Base-by-base conservation (phyloP, 805 yeast species). In the Grigorovia jiainica region DNA sequence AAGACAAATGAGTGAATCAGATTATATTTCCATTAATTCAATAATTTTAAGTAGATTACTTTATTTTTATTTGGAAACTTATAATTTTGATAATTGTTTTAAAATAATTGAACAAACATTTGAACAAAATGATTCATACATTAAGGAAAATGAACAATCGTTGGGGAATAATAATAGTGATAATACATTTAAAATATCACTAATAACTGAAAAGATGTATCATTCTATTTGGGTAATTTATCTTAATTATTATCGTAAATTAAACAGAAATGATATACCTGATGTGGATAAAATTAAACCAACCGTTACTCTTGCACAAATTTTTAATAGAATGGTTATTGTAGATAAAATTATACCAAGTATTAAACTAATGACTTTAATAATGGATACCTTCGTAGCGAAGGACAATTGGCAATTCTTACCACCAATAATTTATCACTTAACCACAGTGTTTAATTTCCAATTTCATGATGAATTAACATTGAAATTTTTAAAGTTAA, bases 41-140 rank as follows among this genome's bases (percentile, higher is more conserved):
- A 56, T 57, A 1, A 53, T 71, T 11, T 57, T 72, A 4, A 59
- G 66, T 6, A 68, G 66, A 43, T 48, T 72, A 9, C 40, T 73
- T 4, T 48, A 47, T 9, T 62, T 64, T 13, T 66, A 64, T 37
- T 41, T 50, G 7, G 54, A 53, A 13, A 48, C 49, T 11, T 54
- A 57, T 27, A 50, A 63, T 29, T 62, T 56, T 34, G 51, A 55
- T 4, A 53, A 54, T 15, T 61, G 67, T 4, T 53, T 66, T 10
- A 43, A 49, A 13, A 57, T 64, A 21, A 61, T 70, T 34, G 64
- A 70, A 39, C 44, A 41, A 5, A 40, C 38, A 16, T 33, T 65
- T 0, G 47, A 8, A 20, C 46, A 4, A 47, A 52, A 27, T 8
- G 11, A 27, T 27, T 13, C 5, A 10, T 4, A 11, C 11, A 2